Evolutionary conservation across 768 basidiomycete genomes (phyloP).

Genomic region (Agaricus blazei): DNA sequence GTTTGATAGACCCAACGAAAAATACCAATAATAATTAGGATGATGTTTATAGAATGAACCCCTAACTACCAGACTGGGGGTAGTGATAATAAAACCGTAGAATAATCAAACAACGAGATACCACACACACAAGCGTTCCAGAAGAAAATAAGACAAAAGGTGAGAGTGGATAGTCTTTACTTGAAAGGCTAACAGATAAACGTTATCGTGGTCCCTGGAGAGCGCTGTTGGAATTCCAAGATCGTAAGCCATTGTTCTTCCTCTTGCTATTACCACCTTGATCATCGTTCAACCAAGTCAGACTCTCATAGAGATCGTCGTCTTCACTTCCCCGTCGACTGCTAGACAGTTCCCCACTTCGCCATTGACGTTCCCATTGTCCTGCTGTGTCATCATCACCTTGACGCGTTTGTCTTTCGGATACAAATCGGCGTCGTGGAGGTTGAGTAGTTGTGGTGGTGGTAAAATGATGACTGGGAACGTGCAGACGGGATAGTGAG

Average conservation of each 20-base stretch:
- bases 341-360: slow-evolving; percentile 20
- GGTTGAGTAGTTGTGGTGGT: background rate
- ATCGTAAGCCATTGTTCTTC: background rate
- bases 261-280: background rate
- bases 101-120: background rate
- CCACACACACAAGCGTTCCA: background rate
- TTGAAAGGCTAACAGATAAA: too few species aligned
- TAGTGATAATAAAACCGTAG: background rate
- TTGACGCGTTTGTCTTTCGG: background rate
- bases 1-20: background rate
- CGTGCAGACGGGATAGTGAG: background rate
- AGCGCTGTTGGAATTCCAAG: background rate
- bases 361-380: slow-evolving; percentile 23
- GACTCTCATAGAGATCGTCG: slow-evolving; percentile 24
- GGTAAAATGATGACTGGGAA: background rate
- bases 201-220: background rate
- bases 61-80: background rate
- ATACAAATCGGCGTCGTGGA: background rate
- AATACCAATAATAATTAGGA: background rate
- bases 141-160: background rate
- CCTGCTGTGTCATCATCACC: slow-evolving; percentile 17
- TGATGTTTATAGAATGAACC: background rate
- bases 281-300: slow-evolving; percentile 15
- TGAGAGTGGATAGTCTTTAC: too few species aligned
- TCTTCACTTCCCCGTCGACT: slow-evolving; percentile 23